These are phyloP conservation scores for Nicotiana tabacum DNA, from an alignment of 257 asterid genomes.

Conservation along the genomic window DNA sequence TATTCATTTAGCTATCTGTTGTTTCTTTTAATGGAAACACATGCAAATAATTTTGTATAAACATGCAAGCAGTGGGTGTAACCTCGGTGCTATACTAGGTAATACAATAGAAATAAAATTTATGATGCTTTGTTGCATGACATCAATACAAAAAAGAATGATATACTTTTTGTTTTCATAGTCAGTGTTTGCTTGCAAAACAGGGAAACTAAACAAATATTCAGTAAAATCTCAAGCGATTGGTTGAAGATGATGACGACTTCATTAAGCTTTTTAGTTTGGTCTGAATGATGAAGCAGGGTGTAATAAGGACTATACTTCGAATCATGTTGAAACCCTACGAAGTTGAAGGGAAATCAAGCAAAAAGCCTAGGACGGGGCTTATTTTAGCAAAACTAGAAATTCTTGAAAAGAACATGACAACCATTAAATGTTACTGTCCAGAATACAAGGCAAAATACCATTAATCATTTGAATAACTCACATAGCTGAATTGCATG, in stretches of 20 bases:
- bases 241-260: neutral
- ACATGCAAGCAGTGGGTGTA: neutral
- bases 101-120: neutral
- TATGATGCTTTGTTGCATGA: neutral
- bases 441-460: neutral
- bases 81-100: neutral
- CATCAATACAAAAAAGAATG: neutral
- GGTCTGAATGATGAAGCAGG: neutral
- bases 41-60: neutral
- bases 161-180: neutral
- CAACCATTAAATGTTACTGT: neutral
- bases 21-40: neutral
- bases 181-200: neutral
- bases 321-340: neutral
- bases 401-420: conserved; percentile 3
- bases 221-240: neutral
- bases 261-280: conserved; percentile 2
- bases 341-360: neutral
- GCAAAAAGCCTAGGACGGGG: neutral
- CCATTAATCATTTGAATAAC: neutral
- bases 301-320: neutral
- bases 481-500: neutral
- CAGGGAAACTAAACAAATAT: neutral
- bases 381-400: neutral
- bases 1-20: neutral